A percentile compares a stretch with the other conserved stretches of the same genome.
Conservation (phyloP, 495 filamentous ascomycete species). For the Massariosphaeria phaeospora region DNA sequence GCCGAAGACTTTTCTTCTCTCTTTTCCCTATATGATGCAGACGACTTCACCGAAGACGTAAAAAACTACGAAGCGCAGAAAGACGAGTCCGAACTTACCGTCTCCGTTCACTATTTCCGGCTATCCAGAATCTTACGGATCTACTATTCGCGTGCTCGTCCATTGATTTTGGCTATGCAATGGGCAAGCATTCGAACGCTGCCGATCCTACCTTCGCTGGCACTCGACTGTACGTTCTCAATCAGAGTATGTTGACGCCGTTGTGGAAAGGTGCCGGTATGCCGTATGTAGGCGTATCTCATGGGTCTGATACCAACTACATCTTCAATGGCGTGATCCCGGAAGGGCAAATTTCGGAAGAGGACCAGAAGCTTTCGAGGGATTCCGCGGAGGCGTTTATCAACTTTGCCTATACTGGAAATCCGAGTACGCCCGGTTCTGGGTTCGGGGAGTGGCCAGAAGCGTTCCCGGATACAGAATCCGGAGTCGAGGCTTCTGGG, state of each 20-base stretch:
- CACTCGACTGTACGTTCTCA: conserved; percentile 32
- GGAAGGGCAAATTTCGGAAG: conserved; percentile 20
- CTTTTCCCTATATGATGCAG: conserved; percentile 30
- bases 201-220: conserved; percentile 7
- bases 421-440: not conserved
- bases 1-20: conserved; percentile 13
- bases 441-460: not conserved
- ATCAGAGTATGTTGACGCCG: conserved; percentile 36
- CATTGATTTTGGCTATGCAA: conserved; percentile 34
- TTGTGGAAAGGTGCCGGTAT: conserved; percentile 30
- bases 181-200: conserved; percentile 7
- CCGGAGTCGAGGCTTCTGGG: not conserved
- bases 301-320: conserved; percentile 39
- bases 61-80: conserved; percentile 26
- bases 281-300: conserved; percentile 33
- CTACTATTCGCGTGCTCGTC: conserved; percentile 38
- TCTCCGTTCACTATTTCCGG: conserved; percentile 35
- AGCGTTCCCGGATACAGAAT: not conserved
- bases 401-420: conserved; percentile 11
- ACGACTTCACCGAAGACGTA: conserved; percentile 29
- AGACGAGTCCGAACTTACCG: conserved; percentile 17
- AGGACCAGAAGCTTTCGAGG: conserved; percentile 26
- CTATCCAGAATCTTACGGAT: conserved; percentile 36
- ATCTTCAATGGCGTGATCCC: conserved; percentile 36
- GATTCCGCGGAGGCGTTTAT: conserved; percentile 1